Percentiles rank a stretch among this genome's conserved stretches.
phyloP scores from a whole-genome alignment of 441 rosid genomes.

The Arabidopsis hybrid region DNA sequence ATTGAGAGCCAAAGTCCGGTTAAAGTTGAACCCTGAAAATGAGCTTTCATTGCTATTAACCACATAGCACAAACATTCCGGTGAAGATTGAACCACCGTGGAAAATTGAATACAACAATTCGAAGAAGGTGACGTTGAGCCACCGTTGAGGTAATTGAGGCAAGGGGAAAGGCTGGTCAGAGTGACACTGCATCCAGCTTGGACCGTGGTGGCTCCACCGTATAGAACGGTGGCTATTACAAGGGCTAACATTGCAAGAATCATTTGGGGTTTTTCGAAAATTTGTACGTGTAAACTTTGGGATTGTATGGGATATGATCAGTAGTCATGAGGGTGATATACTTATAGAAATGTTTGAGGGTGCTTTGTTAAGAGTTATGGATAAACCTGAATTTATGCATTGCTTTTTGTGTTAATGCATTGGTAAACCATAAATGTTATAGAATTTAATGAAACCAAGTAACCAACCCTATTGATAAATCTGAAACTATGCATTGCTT shows the following conservation, averaged over 20 bases:
- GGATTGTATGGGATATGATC: background rate
- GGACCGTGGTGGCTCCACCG: constrained; percentile 44
- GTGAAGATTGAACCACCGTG: constrained; percentile 55
- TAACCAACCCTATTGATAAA: background rate
- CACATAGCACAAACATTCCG: constrained; percentile 55
- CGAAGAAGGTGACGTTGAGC: constrained; percentile 54
- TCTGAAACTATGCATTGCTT: constrained; percentile 12
- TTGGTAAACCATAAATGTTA: background rate
- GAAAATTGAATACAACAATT: constrained; percentile 53
- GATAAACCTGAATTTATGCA: background rate
- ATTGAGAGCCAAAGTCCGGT: constrained; percentile 56
- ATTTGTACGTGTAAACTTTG: background rate
- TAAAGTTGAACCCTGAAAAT: constrained; percentile 45
- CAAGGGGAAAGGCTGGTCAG: constrained; percentile 52
- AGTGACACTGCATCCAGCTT: constrained; percentile 43
- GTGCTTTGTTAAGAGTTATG: too few species aligned
- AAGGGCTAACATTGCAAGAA: constrained; percentile 4
- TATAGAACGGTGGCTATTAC: constrained; percentile 34
- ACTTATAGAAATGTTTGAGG: too few species aligned
- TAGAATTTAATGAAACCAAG: background rate
- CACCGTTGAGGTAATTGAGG: constrained; percentile 55
- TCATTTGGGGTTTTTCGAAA: background rate
- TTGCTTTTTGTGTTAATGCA: constrained; percentile 1
- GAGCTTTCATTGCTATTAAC: constrained; percentile 39
- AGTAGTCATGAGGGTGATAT: too few species aligned